Base-by-base conservation (phyloP, 768 basidiomycete genomes). In the Dioszegia crocea region DNA sequence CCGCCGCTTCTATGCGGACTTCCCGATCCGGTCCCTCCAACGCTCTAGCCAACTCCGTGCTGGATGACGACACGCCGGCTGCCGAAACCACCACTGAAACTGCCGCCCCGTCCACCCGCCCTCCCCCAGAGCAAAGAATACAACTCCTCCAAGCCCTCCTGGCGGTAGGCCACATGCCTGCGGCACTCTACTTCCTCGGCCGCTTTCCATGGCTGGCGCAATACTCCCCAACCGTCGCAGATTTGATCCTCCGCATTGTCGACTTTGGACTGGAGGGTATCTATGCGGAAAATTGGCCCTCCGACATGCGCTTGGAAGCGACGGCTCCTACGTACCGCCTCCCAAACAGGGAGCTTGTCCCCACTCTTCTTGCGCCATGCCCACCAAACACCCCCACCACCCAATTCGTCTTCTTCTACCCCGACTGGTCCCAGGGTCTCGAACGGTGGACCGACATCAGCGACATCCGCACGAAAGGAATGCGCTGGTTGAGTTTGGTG, bases 341-440 rank as follows among this genome's bases (percentile, higher is more conserved):
- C 9, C 17, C 17, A 11, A 24, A 41, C 8, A 64, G 59, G 44
- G 89, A 87, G 67, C 79, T 84, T 0, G 73, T 83, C 3, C 80
- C 91, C n/a, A 89, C 89, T 0, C 77, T 88, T 3, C 83, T 83
- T 76, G 87, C 88, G 1, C 93, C 93, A 2, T 83, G 84, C 12
- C 92, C 93, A 24, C 87, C 89, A 0, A 82, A 84, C 65, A 92
- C 90, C 21, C 83, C 79, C 54, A 82, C 80, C 2, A 82, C 82
- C n/a, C 84, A 87, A 50, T 94, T 90, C 67, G 83, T 89, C 4
- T 96, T 89, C 81, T 97, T 96, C 82, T 94, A 86, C 75, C 88
- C 90, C 12, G 81, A 85, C 56, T 97, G 92, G 92, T 75, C 78
- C 14, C 83, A 86, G 44, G 81, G 82, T 48, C 79, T 93, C 29